These are phyloP conservation scores for Termitomyces sp. DNA, from an alignment of 768 basidiomycete species.

Conservation along the genomic window DNA sequence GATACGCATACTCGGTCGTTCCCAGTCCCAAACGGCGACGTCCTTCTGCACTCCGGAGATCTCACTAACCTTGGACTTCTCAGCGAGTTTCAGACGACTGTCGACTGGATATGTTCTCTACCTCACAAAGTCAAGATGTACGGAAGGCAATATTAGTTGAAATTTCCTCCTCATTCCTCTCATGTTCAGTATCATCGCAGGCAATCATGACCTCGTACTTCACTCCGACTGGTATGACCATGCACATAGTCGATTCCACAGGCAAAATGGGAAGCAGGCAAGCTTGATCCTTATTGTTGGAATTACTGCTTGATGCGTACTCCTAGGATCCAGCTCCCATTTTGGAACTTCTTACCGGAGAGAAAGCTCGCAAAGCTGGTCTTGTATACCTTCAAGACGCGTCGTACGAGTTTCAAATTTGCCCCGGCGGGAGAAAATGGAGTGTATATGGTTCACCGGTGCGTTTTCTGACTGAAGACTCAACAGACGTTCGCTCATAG, in stretches of 20 bases:
- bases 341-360: conserved; percentile 27
- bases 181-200: conserved; percentile 42
- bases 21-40: conserved; percentile 53
- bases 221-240: conserved; percentile 36
- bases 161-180: neutral
- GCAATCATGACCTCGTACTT: conserved; percentile 59
- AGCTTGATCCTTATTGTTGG: neutral
- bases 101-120: conserved; percentile 52
- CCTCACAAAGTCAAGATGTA: conserved; percentile 59
- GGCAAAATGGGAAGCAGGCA: conserved; percentile 22
- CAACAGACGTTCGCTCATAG: neutral
- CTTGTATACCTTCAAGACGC: conserved; percentile 56
- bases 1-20: conserved; percentile 48
- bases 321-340: conserved; percentile 14
- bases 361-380: conserved; percentile 30
- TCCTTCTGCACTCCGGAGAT: conserved; percentile 63
- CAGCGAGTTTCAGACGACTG: conserved; percentile 39
- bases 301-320: neutral
- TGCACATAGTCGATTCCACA: conserved; percentile 24
- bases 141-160: conserved; percentile 12
- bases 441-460: conserved; percentile 67
- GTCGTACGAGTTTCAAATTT: conserved; percentile 29
- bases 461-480: conserved; percentile 12
- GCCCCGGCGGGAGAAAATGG: conserved; percentile 42
- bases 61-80: conserved; percentile 46